Evolutionary conservation across 2,329 filamentous ascomycete species (phyloP), one percentile per base, ranked within the genome.

Genomic region (Colletotrichum ledebouriae): DNA sequence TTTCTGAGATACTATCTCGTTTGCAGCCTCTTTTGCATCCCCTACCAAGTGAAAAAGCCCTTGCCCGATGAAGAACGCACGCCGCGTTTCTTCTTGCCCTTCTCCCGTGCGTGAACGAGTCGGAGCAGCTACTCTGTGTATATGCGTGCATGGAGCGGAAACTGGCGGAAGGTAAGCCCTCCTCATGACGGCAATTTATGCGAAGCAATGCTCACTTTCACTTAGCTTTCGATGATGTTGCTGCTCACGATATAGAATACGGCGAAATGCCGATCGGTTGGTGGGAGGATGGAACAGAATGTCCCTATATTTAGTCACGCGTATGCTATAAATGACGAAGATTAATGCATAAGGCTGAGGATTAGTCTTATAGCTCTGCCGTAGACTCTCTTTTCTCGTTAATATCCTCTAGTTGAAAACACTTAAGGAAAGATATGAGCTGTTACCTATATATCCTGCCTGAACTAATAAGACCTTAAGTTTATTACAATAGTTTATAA

Each of bases 221-320:
- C 22, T 25, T 10, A 62, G 59, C 59, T 9, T 53, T 34, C n/a
- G 50, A 46, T 6, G 37, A 62, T 20, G 50, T 62, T 34, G 59
- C 59, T 29, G 59, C 59, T 15, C 49, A 62, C 17, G 25, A 62
- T n/a, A 49, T 62, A 22, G 50, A 55, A 17, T 46, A 22, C 20
- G 59, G 37, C 25, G 41, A 55, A n/a, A 29, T 61, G 46, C 33
- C 33, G n/a, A 25, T 61, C 3, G 13, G 20, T 7, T 61, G 59
- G 59, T 4, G 9, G 9, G 20, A 11, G 4, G n/a, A 41, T 39
- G 47, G 37, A 13, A 17, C 4, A 4, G 55, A 29, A 3, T 15
- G 22, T 6, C 6, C 6, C 4, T 20, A 37, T 13, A 47, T 47
- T 15, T 33, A 34, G 29, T 46, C 6, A 9, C n/a, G 13, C n/a